Conservation (phyloP, 306 rosid genomes). For the Acacia acuminata region DNA sequence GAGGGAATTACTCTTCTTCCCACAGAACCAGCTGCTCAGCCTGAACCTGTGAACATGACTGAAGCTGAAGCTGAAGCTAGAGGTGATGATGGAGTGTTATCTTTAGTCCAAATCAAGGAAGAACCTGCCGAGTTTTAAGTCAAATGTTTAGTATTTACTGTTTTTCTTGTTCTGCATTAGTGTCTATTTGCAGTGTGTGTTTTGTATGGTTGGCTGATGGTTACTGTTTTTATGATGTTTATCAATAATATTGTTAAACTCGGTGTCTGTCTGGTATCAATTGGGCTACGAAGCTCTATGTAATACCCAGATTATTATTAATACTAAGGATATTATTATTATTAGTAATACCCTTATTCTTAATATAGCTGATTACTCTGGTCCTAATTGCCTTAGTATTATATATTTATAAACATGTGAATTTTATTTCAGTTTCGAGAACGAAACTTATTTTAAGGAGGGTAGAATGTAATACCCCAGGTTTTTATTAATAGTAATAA, state of each 20-base stretch:
- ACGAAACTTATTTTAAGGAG: too few species aligned
- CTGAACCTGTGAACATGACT: neutral
- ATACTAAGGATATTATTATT: too few species aligned
- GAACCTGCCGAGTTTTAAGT: neutral
- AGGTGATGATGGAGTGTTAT: neutral
- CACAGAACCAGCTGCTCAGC: neutral
- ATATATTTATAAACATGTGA: too few species aligned
- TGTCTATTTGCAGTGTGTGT: neutral
- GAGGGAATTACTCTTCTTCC: slow-evolving; percentile 12
- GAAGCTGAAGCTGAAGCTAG: neutral
- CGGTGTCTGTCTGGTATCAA: neutral
- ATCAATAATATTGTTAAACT: neutral
- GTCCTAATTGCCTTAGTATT: too few species aligned
- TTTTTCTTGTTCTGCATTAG: neutral
- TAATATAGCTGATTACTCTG: too few species aligned
- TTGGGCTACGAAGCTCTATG: too few species aligned
- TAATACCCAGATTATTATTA: too few species aligned
- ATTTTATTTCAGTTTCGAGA: too few species aligned
- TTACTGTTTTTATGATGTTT: neutral
- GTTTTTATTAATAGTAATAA: too few species aligned
- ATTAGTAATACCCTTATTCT: too few species aligned
- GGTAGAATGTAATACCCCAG: too few species aligned
- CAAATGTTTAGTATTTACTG: neutral
- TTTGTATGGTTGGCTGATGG: neutral
- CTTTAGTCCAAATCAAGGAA: neutral